Percentiles rank a stretch among this genome's conserved stretches.
Evolutionary conservation across 2,329 filamentous ascomycete genomes (phyloP).

Genomic region (Trichocomaceae sp.): DNA sequence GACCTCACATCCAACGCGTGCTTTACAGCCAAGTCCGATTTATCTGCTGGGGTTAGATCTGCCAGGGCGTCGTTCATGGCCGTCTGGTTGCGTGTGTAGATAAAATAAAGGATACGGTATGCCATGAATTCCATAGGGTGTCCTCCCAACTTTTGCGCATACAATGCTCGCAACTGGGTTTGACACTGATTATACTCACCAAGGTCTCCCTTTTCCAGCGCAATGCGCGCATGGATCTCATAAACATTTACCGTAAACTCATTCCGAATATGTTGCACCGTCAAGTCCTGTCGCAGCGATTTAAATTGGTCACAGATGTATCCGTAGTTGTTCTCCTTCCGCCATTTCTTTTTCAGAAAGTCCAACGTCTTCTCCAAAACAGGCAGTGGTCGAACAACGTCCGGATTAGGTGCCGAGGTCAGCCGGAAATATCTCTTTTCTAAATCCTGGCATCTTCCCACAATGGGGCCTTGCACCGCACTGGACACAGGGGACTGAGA

Average conservation of each 20-base stretch:
- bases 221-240: constrained; percentile 95
- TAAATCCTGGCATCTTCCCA: constrained; percentile 74
- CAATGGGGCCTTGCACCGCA: constrained; percentile 58
- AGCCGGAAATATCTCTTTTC: constrained; percentile 95
- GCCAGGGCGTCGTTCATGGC: constrained; percentile 97
- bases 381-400: constrained; percentile 75
- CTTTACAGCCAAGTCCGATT: constrained; percentile 73
- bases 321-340: constrained; percentile 82
- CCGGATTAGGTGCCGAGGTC: constrained; percentile 80
- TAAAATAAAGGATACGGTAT: constrained; percentile 99
- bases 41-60: constrained; percentile 98
- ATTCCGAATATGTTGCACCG: constrained; percentile 93
- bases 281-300: constrained; percentile 93
- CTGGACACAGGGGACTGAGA: constrained; percentile 45
- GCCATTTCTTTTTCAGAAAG: constrained; percentile 90
- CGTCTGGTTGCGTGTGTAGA: constrained; percentile 96
- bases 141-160: constrained; percentile 78
- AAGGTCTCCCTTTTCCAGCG: constrained; percentile 94
- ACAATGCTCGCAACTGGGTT: constrained; percentile 89
- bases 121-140: constrained; percentile 95
- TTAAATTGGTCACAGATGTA: constrained; percentile 99
- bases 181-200: constrained; percentile 99
- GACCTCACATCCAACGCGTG: constrained; percentile 90
- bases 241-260: constrained; percentile 95
- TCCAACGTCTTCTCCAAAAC: constrained; percentile 80